Evolutionary conservation across 352 stramenopile genomes (phyloP).

Genomic region (Phytophthora brassicae): DNA sequence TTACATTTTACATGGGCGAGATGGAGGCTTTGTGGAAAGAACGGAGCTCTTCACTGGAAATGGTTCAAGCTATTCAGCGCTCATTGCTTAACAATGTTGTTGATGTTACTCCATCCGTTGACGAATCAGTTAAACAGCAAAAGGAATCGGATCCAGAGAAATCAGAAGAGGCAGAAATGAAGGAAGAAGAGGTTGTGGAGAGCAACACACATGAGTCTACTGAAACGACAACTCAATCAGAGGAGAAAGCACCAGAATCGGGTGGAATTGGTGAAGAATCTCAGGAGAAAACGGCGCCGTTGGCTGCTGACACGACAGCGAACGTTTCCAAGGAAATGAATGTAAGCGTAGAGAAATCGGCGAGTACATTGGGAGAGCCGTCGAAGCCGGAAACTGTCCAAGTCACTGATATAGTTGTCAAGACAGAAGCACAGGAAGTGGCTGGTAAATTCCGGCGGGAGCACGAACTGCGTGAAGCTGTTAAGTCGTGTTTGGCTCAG

Average conservation of each 20-base stretch:
- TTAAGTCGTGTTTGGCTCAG: slow-evolving; percentile 53
- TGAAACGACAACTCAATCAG: slow-evolving; percentile 7
- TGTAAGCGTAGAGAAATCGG: too few species aligned
- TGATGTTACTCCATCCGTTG: slow-evolving; percentile 1
- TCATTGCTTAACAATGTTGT: slow-evolving; percentile 42
- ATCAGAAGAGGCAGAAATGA: slow-evolving; percentile 31
- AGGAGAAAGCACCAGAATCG: slow-evolving; percentile 4
- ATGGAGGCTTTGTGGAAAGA: slow-evolving; percentile 85
- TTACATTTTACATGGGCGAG: slow-evolving; percentile 79
- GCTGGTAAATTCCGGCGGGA: slow-evolving; percentile 45
- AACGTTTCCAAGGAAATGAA: too few species aligned
- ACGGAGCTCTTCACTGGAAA: slow-evolving; percentile 70
- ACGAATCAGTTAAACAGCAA: slow-evolving; percentile 6
- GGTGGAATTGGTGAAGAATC: neutral
- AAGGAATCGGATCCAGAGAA: neutral
- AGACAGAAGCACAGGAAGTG: slow-evolving; percentile 21
- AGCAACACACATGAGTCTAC: slow-evolving; percentile 1
- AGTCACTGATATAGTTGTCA: slow-evolving; percentile 12
- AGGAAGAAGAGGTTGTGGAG: slow-evolving; percentile 17
- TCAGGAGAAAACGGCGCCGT: slow-evolving; percentile 1
- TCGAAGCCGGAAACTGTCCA: neutral
- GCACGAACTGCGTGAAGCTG: slow-evolving; percentile 48
- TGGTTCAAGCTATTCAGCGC: slow-evolving; percentile 72
- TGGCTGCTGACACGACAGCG: neutral
- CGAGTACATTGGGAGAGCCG: neutral